Evolutionary conservation across 2,329 filamentous ascomycete genomes (phyloP).

Genomic region (Fusarium sp.): DNA sequence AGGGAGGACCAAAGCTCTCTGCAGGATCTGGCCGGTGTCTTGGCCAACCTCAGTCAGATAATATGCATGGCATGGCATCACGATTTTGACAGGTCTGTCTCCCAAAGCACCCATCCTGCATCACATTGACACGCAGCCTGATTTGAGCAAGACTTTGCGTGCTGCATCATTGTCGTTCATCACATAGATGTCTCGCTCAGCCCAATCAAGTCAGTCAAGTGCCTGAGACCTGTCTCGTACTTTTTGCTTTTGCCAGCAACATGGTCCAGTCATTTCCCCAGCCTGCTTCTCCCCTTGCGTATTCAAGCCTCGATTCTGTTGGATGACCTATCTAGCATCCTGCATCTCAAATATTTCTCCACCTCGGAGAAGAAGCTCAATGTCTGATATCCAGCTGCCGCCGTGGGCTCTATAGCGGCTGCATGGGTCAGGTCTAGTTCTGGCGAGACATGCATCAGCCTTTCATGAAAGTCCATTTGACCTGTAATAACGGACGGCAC

Average conservation of each 20-base stretch:
- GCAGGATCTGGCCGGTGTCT: slow-evolving; percentile 1
- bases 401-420: slow-evolving; percentile 19
- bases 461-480: slow-evolving; percentile 8
- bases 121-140: not conserved
- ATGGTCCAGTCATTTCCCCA: not conserved
- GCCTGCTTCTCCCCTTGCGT: slow-evolving; percentile 23
- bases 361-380: slow-evolving; percentile 10
- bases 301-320: slow-evolving; percentile 5
- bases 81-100: not conserved
- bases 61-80: not conserved
- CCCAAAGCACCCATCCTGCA: not conserved
- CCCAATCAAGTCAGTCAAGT: slow-evolving; percentile 29
- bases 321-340: not conserved
- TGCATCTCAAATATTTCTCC: slow-evolving; percentile 8
- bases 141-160: not conserved
- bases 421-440: slow-evolving; percentile 7
- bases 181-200: not conserved
- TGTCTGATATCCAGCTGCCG: not conserved
- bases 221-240: slow-evolving; percentile 22
- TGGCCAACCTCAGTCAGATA: not conserved
- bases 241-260: slow-evolving; percentile 22
- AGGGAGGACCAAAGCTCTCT: slow-evolving; percentile 10
- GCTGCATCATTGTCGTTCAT: not conserved
- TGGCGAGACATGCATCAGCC: slow-evolving; percentile 35
- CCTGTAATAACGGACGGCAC: not conserved